Conservation (phyloP, 176 grass and related monocot species). For the Juncus inflexus region DNA sequence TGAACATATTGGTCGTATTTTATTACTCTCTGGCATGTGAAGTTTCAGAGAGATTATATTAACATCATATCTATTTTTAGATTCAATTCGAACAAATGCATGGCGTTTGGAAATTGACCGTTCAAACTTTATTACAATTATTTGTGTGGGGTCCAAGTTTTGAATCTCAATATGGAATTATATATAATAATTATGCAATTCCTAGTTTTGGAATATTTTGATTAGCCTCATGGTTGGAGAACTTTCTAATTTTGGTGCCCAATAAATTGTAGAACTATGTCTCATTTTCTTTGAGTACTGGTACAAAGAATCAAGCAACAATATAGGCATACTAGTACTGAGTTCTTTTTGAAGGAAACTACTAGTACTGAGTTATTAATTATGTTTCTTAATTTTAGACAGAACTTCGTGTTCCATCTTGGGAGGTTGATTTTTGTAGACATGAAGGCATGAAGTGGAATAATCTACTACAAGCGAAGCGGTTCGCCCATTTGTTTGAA, state of each 20-base stretch:
- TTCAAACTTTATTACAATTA: not conserved
- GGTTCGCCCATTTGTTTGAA: not conserved
- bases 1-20: not conserved
- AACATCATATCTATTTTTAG: not conserved
- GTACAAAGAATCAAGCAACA: too few species aligned
- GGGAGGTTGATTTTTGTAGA: slow-evolving; percentile 41
- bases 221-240: not conserved
- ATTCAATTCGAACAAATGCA: not conserved
- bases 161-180: too few species aligned
- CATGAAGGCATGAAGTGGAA: slow-evolving; percentile 26
- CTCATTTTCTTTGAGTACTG: not conserved
- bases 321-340: not conserved
- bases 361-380: not conserved
- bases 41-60: not conserved
- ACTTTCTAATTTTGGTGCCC: not conserved
- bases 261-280: not conserved
- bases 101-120: not conserved
- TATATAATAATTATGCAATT: not conserved
- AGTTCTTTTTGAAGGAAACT: too few species aligned
- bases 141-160: not conserved
- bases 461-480: slow-evolving; percentile 21
- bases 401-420: slow-evolving; percentile 13
- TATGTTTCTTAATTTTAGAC: not conserved
- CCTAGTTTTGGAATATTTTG: not conserved
- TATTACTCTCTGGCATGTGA: not conserved